Percentiles rank a stretch among this genome's conserved stretches.
Evolutionary conservation across 768 basidiomycete genomes (phyloP).

Genomic region (Hydnomerulius pinastri): DNA sequence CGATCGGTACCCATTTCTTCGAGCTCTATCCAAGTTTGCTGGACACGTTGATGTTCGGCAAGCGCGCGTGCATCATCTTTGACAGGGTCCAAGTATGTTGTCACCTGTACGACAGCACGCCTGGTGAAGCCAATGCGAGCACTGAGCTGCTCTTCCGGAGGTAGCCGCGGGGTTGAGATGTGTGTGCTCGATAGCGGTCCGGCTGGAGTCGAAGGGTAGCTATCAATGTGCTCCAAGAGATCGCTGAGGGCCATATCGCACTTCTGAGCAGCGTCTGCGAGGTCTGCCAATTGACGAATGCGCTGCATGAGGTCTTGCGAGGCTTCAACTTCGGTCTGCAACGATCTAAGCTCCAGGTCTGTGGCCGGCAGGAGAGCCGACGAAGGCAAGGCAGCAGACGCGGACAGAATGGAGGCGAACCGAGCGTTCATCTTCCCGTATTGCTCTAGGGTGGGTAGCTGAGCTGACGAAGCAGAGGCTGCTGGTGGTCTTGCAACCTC

Average conservation of each 20-base stretch:
- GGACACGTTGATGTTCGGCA: conserved; percentile 62
- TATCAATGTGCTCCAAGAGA: conserved; percentile 83
- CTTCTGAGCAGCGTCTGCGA: conserved; percentile 47
- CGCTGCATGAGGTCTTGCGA: conserved; percentile 51
- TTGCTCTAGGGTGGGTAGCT: conserved; percentile 54
- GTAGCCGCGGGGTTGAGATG: conserved; percentile 37
- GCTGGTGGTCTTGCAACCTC: conserved; percentile 47
- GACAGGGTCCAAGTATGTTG: conserved; percentile 41
- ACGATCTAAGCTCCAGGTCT: conserved; percentile 61
- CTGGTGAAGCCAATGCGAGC: conserved; percentile 67
- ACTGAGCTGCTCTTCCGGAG: conserved; percentile 68
- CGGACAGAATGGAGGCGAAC: conserved; percentile 47
- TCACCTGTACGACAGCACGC: conserved; percentile 49
- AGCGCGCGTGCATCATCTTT: conserved; percentile 60
- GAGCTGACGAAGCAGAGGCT: conserved; percentile 34
- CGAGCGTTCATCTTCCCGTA: conserved; percentile 47
- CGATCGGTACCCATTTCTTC: conserved; percentile 79
- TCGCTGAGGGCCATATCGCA: conserved; percentile 85
- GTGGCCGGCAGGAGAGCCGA: conserved; percentile 41
- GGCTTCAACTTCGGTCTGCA: conserved; percentile 58
- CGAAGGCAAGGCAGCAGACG: conserved; percentile 49
- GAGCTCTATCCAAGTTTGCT: conserved; percentile 80
- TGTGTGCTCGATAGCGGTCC: conserved; percentile 55
- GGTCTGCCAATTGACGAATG: conserved; percentile 54
- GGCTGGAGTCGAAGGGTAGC: conserved; percentile 65